Evolutionary conservation across 2,329 filamentous ascomycete genomes (phyloP).

Genomic region (Nemania sp.): DNA sequence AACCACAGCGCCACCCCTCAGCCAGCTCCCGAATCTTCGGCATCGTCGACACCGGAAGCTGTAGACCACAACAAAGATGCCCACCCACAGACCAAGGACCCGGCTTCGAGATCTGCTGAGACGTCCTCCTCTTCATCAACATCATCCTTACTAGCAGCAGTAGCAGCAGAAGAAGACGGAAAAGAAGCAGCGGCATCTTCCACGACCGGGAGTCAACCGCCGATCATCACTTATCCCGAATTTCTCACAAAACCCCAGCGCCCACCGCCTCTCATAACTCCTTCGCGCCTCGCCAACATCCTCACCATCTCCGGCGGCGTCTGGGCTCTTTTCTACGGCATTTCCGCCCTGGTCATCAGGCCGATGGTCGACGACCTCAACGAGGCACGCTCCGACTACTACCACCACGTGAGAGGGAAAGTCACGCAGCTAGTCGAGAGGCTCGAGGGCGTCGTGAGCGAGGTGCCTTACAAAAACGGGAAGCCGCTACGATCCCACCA

Average conservation of each 20-base stretch:
- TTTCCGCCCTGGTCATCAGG: slow-evolving; percentile 69
- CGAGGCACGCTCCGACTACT: slow-evolving; percentile 58
- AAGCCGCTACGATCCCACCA: slow-evolving; percentile 32
- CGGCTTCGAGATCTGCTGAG: slow-evolving; percentile 1
- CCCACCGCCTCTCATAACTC: slow-evolving; percentile 66
- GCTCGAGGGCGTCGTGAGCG: slow-evolving; percentile 63
- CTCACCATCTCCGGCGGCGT: slow-evolving; percentile 62
- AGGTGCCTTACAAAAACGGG: slow-evolving; percentile 54
- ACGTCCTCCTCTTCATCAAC: too few relatives aligned
- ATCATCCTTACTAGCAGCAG: too few relatives aligned
- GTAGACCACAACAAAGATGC: slow-evolving; percentile 1
- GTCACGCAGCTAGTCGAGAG: slow-evolving; percentile 53
- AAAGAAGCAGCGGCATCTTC: slow-evolving; percentile 25
- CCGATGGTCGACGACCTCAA: slow-evolving; percentile 62
- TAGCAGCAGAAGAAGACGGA: too few relatives aligned
- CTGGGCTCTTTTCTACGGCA: slow-evolving; percentile 70
- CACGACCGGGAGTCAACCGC: slow-evolving; percentile 56
- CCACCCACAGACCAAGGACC: slow-evolving; percentile 2
- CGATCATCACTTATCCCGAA: slow-evolving; percentile 72
- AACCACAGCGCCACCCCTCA: slow-evolving; percentile 10
- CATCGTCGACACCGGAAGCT: slow-evolving; percentile 3
- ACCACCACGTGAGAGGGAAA: slow-evolving; percentile 51
- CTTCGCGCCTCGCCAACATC: slow-evolving; percentile 60
- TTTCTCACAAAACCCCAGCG: slow-evolving; percentile 63
- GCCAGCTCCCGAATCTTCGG: slow-evolving; percentile 11